Evolutionary conservation across 2,329 filamentous ascomycete species (phyloP).

Genomic region (Rhynchosporium graminicola): DNA sequence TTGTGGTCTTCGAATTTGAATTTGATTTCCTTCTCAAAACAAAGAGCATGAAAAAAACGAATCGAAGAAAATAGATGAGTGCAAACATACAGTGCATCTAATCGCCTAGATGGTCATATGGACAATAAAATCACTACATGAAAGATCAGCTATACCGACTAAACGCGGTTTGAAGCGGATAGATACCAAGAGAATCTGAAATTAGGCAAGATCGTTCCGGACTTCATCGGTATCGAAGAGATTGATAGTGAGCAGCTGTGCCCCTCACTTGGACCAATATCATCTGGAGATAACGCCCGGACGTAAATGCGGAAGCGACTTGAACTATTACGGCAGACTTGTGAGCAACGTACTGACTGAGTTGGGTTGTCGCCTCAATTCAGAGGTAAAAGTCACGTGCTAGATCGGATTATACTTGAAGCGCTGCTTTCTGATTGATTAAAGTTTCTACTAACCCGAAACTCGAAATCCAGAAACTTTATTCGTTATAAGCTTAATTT

Average conservation of each 20-base stretch:
- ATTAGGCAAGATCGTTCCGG: neutral
- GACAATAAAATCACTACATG: neutral
- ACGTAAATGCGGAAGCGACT: too few species aligned
- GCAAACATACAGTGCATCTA: too few species aligned
- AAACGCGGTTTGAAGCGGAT: constrained; percentile 11
- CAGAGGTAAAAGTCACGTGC: too few species aligned
- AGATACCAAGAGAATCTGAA: neutral
- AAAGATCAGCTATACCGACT: constrained; percentile 3
- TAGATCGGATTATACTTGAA: too few species aligned
- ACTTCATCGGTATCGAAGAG: neutral
- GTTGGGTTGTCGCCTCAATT: too few species aligned
- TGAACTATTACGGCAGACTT: too few species aligned
- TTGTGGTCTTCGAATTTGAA: neutral
- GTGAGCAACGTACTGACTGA: too few species aligned
- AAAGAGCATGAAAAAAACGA: neutral
- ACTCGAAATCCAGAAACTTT: too few species aligned
- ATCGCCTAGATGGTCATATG: neutral
- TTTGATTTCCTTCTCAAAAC: neutral
- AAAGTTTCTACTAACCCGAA: too few species aligned
- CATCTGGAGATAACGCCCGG: neutral
- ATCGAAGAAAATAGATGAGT: neutral
- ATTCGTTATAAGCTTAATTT: too few species aligned
- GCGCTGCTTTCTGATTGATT: too few species aligned
- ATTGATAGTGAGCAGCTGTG: neutral
- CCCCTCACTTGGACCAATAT: too few species aligned